Evolutionary conservation across 805 yeast species (phyloP), one percentile per base, ranked within the genome.

Genomic region (Starmerella kuoi): DNA sequence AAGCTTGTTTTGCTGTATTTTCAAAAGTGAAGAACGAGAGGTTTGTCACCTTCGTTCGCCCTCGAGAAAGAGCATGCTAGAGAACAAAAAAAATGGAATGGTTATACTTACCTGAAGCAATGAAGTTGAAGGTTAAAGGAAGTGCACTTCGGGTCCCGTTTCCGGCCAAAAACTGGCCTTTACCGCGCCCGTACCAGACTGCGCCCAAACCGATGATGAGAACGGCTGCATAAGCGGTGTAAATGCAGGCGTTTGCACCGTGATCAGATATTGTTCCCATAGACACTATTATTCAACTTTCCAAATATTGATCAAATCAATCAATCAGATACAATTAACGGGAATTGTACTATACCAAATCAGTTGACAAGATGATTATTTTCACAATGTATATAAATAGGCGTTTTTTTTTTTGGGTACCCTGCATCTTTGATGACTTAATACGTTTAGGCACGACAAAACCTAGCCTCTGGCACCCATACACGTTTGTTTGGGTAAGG

Each of bases 51-150:
- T 25, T 25, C 28, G 12, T 11, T 32, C 35, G 12, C 20, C 15
- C 19, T 32, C 35, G 19, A 32, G 35, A 32, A 32, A 32, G 35
- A 32, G 22, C 20, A 30, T 32, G 35, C 35, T 7, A 32, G 35
- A 32, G 35, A 32, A 32, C 22, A 32, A 7, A 15, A 9, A 18
- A 32, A 30, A 12, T 15, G 20, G 19, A 31, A 31, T 8, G 33
- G 17, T 31, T 9, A 20, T 25, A 40, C 43, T 40, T 52, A 52
- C 94, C 93, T 50, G 93, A 77, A 36, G 95, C 96, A 42, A 87
- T 74, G 58, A 86, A 87, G 60, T 86, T 86, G 47, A 87, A 66
- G 1, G 95, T 81, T 53, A 86, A 65, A 1, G 95, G 94, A n/a
- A 84, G 32, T 26, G 84, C 93, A 37, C 69, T 69, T 54, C 83